A percentile compares a stretch with the other conserved stretches of the same genome.
These are phyloP conservation scores for Haplosporangium sp. DNA, from an alignment of 371 early-diverging fungal genomes.

Conservation along the genomic window DNA sequence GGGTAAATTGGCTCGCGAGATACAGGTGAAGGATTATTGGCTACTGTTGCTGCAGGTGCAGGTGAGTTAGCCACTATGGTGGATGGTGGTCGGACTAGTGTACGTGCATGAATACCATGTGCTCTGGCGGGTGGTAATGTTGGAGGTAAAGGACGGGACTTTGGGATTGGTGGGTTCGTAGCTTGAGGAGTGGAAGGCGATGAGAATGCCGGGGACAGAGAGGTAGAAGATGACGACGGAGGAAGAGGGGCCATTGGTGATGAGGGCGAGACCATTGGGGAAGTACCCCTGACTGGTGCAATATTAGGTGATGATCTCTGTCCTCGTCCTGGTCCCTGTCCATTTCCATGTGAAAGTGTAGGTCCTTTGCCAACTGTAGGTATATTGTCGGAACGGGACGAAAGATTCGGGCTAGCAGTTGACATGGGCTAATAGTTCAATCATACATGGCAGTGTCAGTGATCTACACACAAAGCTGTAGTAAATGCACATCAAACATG, in stretches of 20 bases:
- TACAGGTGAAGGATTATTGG: conserved; percentile 8
- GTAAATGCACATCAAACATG: not conserved
- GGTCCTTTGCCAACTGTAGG: conserved; percentile 5
- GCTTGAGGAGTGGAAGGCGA: conserved; percentile 2
- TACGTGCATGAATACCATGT: conserved; percentile 47
- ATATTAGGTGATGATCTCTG: conserved; percentile 16
- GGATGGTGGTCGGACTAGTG: conserved; percentile 26
- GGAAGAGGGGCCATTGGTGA: conserved; percentile 15
- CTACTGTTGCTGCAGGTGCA: not conserved
- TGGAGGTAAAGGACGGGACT: conserved; percentile 29
- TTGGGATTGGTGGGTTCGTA: conserved; percentile 7
- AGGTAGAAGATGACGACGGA: conserved; percentile 1
- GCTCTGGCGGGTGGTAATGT: conserved; percentile 50
- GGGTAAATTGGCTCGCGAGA: conserved; percentile 27
- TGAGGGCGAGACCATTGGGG: conserved; percentile 25
- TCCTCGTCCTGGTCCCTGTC: conserved; percentile 7
- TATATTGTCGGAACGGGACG: not conserved
- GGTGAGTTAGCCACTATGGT: conserved; percentile 6
- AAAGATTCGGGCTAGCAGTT: conserved; percentile 11
- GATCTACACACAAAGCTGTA: not conserved
- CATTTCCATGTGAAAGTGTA: conserved; percentile 4
- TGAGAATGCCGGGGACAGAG: not conserved
- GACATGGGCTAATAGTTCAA: conserved; percentile 10
- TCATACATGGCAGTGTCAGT: not conserved
- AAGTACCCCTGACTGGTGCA: conserved; percentile 1